Evolutionary conservation across 768 basidiomycete genomes (phyloP), one percentile per base, ranked within the genome.

Genomic region (Leccinum longicurvipes): DNA sequence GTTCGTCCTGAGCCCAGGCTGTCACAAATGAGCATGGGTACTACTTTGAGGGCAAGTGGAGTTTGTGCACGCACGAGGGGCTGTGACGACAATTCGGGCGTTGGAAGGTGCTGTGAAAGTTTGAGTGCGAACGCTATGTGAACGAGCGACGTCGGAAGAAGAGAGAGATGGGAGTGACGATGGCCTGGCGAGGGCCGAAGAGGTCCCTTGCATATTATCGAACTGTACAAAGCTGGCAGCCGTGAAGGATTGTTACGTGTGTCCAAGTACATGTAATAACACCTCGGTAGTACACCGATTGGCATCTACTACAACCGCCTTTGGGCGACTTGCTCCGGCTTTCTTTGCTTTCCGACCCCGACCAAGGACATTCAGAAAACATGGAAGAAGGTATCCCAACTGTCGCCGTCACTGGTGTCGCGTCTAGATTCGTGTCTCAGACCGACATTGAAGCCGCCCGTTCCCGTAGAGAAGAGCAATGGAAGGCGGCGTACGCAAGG

Each of bases 401-500:
- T 41, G 81, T 93, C 54, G 81, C 87, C 9, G 74, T 83, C 9
- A 83, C 83, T 64, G 79, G 79, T 34, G 91, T 93, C 45, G 89
- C 90, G 68, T 89, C 90, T 42, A 85, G 91, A 53, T 93, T 93
- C 72, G 82, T 93, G 59, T 85, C 91, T 42, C 84, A 90, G 71
- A 78, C 79, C 15, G 91, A 93, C 51, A 73, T 93, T 45, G 91
- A 93, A 36, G 74, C 78, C 21, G 89, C 89, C 34, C 87, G 83
- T 53, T 76, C 81, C 7, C 77, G 84, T 28, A 77, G 84, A 59
- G 91, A 93, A 6, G 90, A 90, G 63, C 89, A 91, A 63, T 93
- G 91, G 91, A 90, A 86, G 65, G 91, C 91, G 14, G 91, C 91
- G 25, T 93, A 93, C 71, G 91, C 91, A 42, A 81, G 89, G 89